A percentile compares a stretch with the other conserved stretches of the same genome.
phyloP scores from a whole-genome alignment of 805 yeast genomes.

The Kuraishia molischiana region DNA sequence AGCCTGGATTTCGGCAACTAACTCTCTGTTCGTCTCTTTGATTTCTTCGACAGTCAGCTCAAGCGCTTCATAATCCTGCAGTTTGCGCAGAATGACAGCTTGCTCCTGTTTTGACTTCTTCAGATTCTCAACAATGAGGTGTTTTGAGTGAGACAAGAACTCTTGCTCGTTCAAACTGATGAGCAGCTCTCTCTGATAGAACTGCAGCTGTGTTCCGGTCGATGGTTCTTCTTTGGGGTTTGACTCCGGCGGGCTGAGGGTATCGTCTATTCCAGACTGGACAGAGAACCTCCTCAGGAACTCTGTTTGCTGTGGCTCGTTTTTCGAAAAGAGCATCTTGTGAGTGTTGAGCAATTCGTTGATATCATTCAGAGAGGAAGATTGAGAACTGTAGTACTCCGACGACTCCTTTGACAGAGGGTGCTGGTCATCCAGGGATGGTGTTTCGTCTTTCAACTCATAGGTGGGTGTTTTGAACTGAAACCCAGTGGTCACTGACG shows the following conservation, averaged over 20 bases:
- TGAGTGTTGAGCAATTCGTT: slow-evolving; percentile 11
- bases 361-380: slow-evolving; percentile 2
- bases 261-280: neutral
- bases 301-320: too few species aligned
- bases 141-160: slow-evolving; percentile 43
- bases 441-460: neutral
- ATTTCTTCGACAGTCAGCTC: neutral
- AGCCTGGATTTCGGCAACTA: neutral
- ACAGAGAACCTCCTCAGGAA: neutral
- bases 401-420: neutral
- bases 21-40: neutral
- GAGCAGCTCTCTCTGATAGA: slow-evolving; percentile 48
- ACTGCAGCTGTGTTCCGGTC: slow-evolving; percentile 18
- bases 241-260: neutral
- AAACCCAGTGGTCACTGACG: neutral
- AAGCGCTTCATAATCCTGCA: neutral
- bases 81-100: neutral
- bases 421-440: neutral
- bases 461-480: neutral
- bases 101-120: slow-evolving; percentile 1
- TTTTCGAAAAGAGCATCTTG: slow-evolving; percentile 10
- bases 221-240: neutral
- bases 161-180: slow-evolving; percentile 51
- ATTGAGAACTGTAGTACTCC: neutral
- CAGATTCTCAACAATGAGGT: slow-evolving; percentile 17